Evolutionary conservation across 352 stramenopile genomes (phyloP).

Genomic region (Phytophthora sp.): DNA sequence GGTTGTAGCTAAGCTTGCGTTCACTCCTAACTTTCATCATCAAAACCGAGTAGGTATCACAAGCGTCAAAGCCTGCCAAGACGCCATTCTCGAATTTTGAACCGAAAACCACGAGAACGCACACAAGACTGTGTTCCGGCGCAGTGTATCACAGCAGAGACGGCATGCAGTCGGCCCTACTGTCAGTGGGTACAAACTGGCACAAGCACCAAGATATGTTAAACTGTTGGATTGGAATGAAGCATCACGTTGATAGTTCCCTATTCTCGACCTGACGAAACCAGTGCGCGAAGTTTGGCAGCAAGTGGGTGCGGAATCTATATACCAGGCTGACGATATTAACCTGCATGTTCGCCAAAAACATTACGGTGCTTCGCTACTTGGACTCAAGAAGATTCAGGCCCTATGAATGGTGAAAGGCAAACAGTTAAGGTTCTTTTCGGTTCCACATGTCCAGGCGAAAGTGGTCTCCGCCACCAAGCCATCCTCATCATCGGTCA

Average conservation of each 20-base stretch:
- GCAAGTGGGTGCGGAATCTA: neutral
- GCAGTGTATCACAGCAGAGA: neutral
- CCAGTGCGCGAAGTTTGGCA: neutral
- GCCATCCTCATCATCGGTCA: neutral
- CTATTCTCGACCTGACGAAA: neutral
- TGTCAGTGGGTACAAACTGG: conserved; percentile 6
- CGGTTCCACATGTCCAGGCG: conserved; percentile 4
- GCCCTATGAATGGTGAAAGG: conserved; percentile 5
- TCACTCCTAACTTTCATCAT: no score
- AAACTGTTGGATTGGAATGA: neutral
- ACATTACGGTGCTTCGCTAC: neutral
- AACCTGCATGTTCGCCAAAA: conserved; percentile 2
- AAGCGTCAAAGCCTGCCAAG: no score
- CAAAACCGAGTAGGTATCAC: no score
- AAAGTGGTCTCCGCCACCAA: neutral
- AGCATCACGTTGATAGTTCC: neutral
- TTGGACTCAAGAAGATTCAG: neutral
- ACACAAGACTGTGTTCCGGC: conserved; percentile 12
- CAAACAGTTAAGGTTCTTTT: no score
- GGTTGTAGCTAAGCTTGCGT: no score
- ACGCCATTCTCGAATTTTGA: no score
- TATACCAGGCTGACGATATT: conserved; percentile 4
- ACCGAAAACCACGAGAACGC: no score
- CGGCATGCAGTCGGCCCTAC: neutral
- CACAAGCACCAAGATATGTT: neutral